phyloP scores from a whole-genome alignment of 345 rosid species.

The Brassica cretica region DNA sequence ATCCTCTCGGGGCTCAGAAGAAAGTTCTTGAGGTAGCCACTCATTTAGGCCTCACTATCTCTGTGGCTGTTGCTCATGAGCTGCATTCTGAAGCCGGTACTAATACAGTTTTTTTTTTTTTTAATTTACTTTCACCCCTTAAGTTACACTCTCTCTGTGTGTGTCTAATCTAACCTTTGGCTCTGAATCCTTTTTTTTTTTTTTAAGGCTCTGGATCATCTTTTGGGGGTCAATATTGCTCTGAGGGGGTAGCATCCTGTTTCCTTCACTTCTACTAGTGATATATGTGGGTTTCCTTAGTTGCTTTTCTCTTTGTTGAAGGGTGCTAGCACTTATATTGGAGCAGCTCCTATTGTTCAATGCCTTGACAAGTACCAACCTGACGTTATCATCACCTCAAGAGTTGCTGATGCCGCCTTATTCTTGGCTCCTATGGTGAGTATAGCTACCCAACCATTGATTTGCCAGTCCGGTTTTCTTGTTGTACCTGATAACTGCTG shows the following conservation, averaged over 20 bases:
- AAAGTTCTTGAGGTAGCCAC: conserved; percentile 67
- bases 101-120: neutral
- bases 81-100: conserved; percentile 51
- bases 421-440: conserved; percentile 94
- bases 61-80: conserved; percentile 83
- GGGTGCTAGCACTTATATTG: conserved; percentile 88
- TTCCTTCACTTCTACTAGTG: conserved; percentile 29
- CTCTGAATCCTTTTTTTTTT: conserved; percentile 36
- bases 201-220: conserved; percentile 26
- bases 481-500: neutral
- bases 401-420: conserved; percentile 89
- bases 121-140: neutral
- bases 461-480: neutral
- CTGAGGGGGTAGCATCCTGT: conserved; percentile 58
- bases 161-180: neutral
- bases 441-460: neutral
- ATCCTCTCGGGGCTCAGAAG: conserved; percentile 73
- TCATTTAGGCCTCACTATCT: conserved; percentile 56
- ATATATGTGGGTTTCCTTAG: neutral
- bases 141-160: neutral
- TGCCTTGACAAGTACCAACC: conserved; percentile 85
- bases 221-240: conserved; percentile 34
- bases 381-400: conserved; percentile 75
- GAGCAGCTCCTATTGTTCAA: conserved; percentile 93
- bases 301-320: conserved; percentile 39